phyloP scores from a whole-genome alignment of 208 protist species.

The Porcisia deanei region DNA sequence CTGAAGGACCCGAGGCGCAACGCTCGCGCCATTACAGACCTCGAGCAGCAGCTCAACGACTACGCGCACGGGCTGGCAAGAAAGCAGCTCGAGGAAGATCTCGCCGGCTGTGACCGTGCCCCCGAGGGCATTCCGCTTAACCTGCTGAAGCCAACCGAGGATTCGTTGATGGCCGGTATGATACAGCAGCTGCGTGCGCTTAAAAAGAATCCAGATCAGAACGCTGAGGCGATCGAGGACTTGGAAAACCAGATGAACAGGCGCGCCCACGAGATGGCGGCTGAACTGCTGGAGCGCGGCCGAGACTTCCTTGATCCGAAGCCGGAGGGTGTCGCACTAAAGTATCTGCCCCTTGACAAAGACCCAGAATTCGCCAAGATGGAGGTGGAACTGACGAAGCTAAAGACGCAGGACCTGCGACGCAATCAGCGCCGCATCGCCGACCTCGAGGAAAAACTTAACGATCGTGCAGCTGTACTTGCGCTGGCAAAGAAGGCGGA shows the following conservation, averaged over 20 bases:
- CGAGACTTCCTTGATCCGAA: slow-evolving; percentile 74
- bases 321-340: slow-evolving; percentile 61
- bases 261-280: slow-evolving; percentile 71
- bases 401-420: slow-evolving; percentile 65
- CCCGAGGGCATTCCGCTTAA: slow-evolving; percentile 74
- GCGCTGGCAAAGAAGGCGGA: slow-evolving; percentile 60
- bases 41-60: slow-evolving; percentile 74
- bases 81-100: slow-evolving; percentile 56
- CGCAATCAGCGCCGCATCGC: slow-evolving; percentile 65
- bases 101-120: slow-evolving; percentile 50
- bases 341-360: slow-evolving; percentile 61
- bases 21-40: slow-evolving; percentile 41
- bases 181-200: slow-evolving; percentile 71
- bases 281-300: slow-evolving; percentile 59
- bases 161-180: slow-evolving; percentile 53
- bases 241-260: slow-evolving; percentile 82
- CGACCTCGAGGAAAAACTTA: slow-evolving; percentile 64
- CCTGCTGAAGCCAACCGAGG: slow-evolving; percentile 54
- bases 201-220: slow-evolving; percentile 45
- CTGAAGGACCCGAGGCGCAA: slow-evolving; percentile 59
- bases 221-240: slow-evolving; percentile 36
- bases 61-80: slow-evolving; percentile 73
- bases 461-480: slow-evolving; percentile 61
- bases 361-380: slow-evolving; percentile 62
- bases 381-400: slow-evolving; percentile 72